These are phyloP conservation scores for Taxillus chinensis DNA, from an alignment of 164 flowering plant genomes.

Conservation along the genomic window DNA sequence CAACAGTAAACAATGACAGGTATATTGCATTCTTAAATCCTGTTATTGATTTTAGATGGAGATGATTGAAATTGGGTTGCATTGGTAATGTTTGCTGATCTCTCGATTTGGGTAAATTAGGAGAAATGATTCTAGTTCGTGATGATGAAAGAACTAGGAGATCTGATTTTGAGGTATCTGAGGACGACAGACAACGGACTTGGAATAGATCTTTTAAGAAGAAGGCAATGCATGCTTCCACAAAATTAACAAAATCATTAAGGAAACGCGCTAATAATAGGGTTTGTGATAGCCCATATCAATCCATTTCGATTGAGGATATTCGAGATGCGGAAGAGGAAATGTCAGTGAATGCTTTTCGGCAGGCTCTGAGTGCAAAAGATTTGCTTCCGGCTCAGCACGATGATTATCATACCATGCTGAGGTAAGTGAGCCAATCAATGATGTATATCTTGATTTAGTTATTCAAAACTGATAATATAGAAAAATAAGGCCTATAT, in stretches of 20 bases:
- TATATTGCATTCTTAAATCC: too few species aligned
- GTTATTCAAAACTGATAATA: too few species aligned
- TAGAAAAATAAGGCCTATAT: too few species aligned
- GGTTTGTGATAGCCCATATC: slow-evolving; percentile 35
- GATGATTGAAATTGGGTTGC: too few species aligned
- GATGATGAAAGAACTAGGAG: slow-evolving; percentile 36
- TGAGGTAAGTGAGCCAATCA: slow-evolving; percentile 33
- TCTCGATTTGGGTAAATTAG: slow-evolving; percentile 4
- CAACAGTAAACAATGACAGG: too few species aligned
- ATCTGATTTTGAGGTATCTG: slow-evolving; percentile 35
- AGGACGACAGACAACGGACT: slow-evolving; percentile 47
- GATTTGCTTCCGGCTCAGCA: slow-evolving; percentile 58
- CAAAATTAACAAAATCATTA: slow-evolving; percentile 34
- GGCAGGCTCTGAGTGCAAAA: slow-evolving; percentile 36
- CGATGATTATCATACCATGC: slow-evolving; percentile 75
- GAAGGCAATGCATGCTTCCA: slow-evolving; percentile 60
- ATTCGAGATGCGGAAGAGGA: slow-evolving; percentile 67
- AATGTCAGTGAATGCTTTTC: slow-evolving; percentile 48
- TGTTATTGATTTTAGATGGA: too few species aligned
- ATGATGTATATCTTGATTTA: background rate
- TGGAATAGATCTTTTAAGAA: slow-evolving; percentile 51
- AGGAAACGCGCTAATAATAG: slow-evolving; percentile 47
- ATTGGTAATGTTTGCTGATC: background rate
- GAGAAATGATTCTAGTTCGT: slow-evolving; percentile 20
- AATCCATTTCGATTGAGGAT: slow-evolving; percentile 48